Conservation (phyloP, 495 filamentous ascomycete species). For the Daldinia loculata region DNA sequence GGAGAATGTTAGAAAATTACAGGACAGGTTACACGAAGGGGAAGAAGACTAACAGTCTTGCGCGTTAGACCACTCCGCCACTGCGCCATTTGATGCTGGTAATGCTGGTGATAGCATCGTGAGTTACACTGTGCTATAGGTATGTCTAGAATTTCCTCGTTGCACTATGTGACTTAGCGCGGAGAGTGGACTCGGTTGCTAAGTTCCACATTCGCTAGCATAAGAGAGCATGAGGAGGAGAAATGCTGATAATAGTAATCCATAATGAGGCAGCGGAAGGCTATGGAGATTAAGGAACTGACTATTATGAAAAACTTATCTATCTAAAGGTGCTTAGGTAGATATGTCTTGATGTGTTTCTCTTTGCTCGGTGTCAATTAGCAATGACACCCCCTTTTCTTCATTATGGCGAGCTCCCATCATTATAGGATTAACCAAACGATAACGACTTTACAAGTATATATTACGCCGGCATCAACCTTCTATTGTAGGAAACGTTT, state of each 20-base stretch:
- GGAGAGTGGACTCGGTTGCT: not conserved
- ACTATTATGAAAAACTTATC: too few relatives aligned
- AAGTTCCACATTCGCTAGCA: not conserved
- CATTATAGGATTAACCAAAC: not conserved
- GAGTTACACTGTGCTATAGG: not conserved
- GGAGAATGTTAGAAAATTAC: not conserved
- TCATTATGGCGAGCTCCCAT: not conserved
- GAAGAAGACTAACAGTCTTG: constrained; percentile 11
- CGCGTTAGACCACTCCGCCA: constrained; percentile 31
- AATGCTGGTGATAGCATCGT: not conserved
- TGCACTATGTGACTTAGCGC: not conserved
- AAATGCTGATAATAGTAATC: too few relatives aligned
- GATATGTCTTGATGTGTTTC: too few relatives aligned
- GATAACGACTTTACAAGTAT: not conserved
- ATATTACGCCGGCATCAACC: not conserved
- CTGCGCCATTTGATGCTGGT: constrained; percentile 7
- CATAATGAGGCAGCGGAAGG: too few relatives aligned
- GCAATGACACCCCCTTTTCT: not conserved
- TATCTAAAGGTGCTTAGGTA: too few relatives aligned
- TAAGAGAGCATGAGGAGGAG: too few relatives aligned
- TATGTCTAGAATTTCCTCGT: not conserved
- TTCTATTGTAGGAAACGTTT: not conserved
- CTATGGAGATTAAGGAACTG: too few relatives aligned
- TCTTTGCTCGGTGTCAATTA: not conserved
- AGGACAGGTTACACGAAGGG: not conserved